phyloP scores from a whole-genome alignment of 2,329 filamentous ascomycete genomes.

The Didymella segeticola region DNA sequence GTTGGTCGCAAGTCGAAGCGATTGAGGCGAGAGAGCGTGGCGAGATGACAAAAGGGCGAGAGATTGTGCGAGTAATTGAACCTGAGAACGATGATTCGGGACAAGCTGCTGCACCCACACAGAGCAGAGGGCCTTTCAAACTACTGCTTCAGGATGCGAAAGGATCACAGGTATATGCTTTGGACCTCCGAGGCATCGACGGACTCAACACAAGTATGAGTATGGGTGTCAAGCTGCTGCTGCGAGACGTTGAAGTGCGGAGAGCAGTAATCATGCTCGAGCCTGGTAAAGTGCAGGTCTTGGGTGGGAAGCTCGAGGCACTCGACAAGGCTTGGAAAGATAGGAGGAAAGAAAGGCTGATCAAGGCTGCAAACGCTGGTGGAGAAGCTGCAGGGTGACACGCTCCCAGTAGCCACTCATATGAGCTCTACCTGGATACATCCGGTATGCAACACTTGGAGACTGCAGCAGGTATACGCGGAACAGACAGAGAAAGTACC shows the following conservation, averaged over 20 bases:
- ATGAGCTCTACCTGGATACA: too few species aligned
- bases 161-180: conserved; percentile 70
- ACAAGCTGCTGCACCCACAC: conserved; percentile 29
- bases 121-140: conserved; percentile 72
- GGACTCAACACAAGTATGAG: conserved; percentile 70
- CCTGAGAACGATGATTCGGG: conserved; percentile 54
- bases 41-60: conserved; percentile 75
- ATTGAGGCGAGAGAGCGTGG: conserved; percentile 76
- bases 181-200: conserved; percentile 74
- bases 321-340: conserved; percentile 81
- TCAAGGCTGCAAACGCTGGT: conserved; percentile 58
- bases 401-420: too few species aligned
- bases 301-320: conserved; percentile 87
- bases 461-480: too few species aligned
- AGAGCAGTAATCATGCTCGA: conserved; percentile 82
- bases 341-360: conserved; percentile 72
- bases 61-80: conserved; percentile 76
- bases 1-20: conserved; percentile 87
- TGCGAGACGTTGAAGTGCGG: conserved; percentile 71
- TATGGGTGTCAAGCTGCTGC: conserved; percentile 82
- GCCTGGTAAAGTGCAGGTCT: conserved; percentile 68
- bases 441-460: too few species aligned
- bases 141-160: conserved; percentile 80
- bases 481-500: too few species aligned
- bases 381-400: too few species aligned